These are phyloP conservation scores for Hypoxylon fragiforme DNA, from an alignment of 495 filamentous ascomycete genomes.

Conservation along the genomic window DNA sequence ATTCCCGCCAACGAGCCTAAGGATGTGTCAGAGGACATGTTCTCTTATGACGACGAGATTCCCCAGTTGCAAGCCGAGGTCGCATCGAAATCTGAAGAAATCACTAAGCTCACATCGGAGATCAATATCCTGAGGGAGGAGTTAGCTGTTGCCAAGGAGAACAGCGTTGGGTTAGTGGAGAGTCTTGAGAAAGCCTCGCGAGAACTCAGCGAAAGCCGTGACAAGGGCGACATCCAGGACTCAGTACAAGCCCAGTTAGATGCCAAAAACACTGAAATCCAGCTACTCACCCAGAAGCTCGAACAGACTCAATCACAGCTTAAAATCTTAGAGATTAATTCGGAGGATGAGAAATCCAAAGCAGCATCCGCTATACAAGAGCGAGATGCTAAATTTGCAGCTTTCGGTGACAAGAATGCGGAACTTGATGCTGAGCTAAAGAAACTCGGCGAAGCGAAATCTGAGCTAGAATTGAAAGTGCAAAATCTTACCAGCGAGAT, in stretches of 20 bases:
- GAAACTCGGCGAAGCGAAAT: conserved; percentile 37
- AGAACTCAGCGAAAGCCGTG: conserved; percentile 61
- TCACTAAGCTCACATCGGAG: conserved; percentile 43
- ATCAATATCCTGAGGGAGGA: conserved; percentile 44
- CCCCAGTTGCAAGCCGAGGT: conserved; percentile 65
- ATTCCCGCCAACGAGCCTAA: conserved; percentile 39
- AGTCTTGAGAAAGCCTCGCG: conserved; percentile 62
- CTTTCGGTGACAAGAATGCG: conserved; percentile 28
- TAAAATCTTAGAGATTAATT: conserved; percentile 57
- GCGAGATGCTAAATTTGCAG: conserved; percentile 38
- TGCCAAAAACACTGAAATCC: conserved; percentile 50
- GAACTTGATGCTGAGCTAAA: conserved; percentile 46
- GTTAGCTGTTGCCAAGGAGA: conserved; percentile 60
- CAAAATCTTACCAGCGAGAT: conserved; percentile 40
- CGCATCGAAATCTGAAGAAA: conserved; percentile 49
- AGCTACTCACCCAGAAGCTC: conserved; percentile 54
- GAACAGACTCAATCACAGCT: conserved; percentile 54
- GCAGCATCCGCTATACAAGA: conserved; percentile 45
- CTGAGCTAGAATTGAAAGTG: conserved; percentile 38
- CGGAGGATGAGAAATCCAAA: conserved; percentile 52
- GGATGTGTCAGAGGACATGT: conserved; percentile 73
- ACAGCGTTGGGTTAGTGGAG: conserved; percentile 64
- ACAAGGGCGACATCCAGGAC: conserved; percentile 59
- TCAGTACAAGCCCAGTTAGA: conserved; percentile 53
- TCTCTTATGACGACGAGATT: conserved; percentile 79